These are phyloP conservation scores for Chlorella vulgaris DNA, from an alignment of 139 green algal genomes.

Conservation along the genomic window DNA sequence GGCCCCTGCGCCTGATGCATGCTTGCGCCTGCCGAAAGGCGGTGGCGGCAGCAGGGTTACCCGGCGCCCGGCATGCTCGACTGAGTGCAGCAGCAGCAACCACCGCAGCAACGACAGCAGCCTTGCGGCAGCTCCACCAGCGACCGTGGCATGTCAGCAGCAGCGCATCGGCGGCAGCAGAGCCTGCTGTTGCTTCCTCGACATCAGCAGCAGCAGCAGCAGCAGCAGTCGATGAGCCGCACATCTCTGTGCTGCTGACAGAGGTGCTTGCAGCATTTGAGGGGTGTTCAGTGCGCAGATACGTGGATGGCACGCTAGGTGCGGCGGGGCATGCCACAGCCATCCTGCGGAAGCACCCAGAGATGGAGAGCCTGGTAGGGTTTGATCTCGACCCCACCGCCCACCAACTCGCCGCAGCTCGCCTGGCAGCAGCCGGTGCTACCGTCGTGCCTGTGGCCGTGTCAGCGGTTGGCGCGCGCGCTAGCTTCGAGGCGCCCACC, in stretches of 20 bases:
- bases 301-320: slow-evolving; percentile 91
- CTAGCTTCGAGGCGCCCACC: background rate
- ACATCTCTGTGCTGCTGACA: slow-evolving; percentile 67
- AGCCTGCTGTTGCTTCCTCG: background rate
- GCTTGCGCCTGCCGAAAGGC: too few species aligned
- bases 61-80: too few species aligned
- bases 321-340: slow-evolving; percentile 81
- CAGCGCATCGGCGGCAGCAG: background rate
- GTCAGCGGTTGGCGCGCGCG: background rate
- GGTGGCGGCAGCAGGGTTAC: too few species aligned
- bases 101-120: background rate
- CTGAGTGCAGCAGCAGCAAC: too few species aligned
- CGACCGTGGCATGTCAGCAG: background rate
- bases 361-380: slow-evolving; percentile 75
- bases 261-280: slow-evolving; percentile 68
- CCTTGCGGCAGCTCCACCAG: background rate
- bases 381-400: slow-evolving; percentile 88
- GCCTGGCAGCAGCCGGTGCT: slow-evolving; percentile 44
- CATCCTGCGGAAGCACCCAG: slow-evolving; percentile 72
- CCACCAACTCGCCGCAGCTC: slow-evolving; percentile 64
- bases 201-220: background rate
- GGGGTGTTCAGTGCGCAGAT: slow-evolving; percentile 43
- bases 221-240: slow-evolving; percentile 1
- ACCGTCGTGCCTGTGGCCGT: slow-evolving; percentile 8
- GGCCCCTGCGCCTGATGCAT: background rate